phyloP scores from a whole-genome alignment of 257 asterid genomes.

The Nicotiana tomentosiformis region DNA sequence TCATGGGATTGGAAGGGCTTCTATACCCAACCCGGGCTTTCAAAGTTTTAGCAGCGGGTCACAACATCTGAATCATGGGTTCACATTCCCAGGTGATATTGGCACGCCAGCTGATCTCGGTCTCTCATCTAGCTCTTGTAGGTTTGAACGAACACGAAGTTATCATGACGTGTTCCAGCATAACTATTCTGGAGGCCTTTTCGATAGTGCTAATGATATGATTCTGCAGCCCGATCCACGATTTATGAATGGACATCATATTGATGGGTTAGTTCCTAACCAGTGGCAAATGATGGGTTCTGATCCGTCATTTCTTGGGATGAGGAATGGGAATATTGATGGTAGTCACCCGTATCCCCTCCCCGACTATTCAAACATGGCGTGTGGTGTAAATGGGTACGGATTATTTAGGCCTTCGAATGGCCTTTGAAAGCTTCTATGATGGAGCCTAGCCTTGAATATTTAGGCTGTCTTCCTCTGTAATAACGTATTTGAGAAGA shows the following conservation, averaged over 20 bases:
- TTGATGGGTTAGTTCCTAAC: conserved; percentile 45
- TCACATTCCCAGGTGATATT: conserved; percentile 56
- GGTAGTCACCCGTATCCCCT: conserved; percentile 39
- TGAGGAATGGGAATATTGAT: conserved; percentile 41
- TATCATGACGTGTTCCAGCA: conserved; percentile 45
- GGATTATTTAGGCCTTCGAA: conserved; percentile 67
- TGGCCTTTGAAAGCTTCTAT: conserved; percentile 40
- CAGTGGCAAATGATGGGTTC: conserved; percentile 72
- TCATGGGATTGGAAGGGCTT: conserved; percentile 40
- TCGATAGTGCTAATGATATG: conserved; percentile 47
- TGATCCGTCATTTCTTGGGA: conserved; percentile 35
- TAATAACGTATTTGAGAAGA: conserved; percentile 14
- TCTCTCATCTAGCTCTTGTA: conserved; percentile 40
- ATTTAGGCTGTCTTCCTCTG: conserved; percentile 7
- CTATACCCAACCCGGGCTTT: conserved; percentile 30
- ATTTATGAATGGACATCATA: conserved; percentile 53
- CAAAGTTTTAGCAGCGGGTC: conserved; percentile 43
- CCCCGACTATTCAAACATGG: conserved; percentile 50
- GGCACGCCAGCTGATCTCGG: conserved; percentile 32
- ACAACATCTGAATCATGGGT: conserved; percentile 48
- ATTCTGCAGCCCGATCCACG: conserved; percentile 36
- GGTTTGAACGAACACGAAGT: conserved; percentile 56
- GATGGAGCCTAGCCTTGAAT: conserved; percentile 1
- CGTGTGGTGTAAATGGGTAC: conserved; percentile 55
- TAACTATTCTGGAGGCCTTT: conserved; percentile 35